phyloP scores from a whole-genome alignment of 257 asterid species.

The Paulownia fortunei region DNA sequence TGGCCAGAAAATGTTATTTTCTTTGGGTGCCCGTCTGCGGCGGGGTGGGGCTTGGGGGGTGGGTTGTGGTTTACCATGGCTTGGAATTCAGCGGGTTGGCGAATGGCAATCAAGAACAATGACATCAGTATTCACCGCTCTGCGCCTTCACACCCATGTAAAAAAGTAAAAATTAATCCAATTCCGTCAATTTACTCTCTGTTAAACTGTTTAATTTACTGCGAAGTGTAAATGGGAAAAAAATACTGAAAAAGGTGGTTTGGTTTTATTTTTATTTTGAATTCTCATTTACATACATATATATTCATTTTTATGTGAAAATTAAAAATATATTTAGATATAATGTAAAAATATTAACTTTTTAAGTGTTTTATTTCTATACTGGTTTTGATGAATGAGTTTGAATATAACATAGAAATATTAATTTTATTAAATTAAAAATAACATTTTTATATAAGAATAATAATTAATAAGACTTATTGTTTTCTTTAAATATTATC shows the following conservation, averaged over 20 bases:
- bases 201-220: neutral
- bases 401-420: too few species aligned
- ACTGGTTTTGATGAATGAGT: too few species aligned
- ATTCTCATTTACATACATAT: too few species aligned
- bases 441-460: too few species aligned
- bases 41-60: neutral
- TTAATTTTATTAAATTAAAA: too few species aligned
- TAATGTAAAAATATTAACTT: too few species aligned
- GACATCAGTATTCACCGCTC: constrained; percentile 20
- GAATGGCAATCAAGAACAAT: constrained; percentile 24
- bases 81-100: constrained; percentile 35
- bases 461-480: too few species aligned
- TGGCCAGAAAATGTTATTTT: neutral
- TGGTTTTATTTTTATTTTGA: too few species aligned
- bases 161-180: neutral
- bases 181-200: neutral
- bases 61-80: constrained; percentile 40
- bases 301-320: too few species aligned
- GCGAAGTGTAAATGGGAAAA: neutral
- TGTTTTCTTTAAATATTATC: too few species aligned
- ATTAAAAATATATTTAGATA: too few species aligned
- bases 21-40: neutral
- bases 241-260: neutral
- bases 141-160: neutral
- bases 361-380: too few species aligned